Conservation (phyloP, 768 basidiomycete genomes). For the Hortiboletus campestris region DNA sequence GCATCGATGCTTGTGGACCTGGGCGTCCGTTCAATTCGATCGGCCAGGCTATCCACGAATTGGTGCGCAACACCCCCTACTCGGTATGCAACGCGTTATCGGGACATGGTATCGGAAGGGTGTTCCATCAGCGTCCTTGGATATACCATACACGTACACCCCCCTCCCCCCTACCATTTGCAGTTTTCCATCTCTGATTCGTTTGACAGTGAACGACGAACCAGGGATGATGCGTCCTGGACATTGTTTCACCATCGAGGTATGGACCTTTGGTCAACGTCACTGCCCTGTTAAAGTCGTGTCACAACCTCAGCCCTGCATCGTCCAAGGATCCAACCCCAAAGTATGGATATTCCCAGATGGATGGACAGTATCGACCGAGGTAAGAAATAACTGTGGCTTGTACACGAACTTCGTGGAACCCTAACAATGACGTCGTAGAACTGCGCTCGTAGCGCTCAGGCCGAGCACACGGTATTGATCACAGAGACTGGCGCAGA, state of each 20-base stretch:
- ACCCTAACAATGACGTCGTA: constrained; percentile 27
- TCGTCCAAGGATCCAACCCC: constrained; percentile 74
- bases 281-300: not conserved
- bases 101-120: constrained; percentile 84
- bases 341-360: constrained; percentile 81
- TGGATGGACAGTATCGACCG: constrained; percentile 91
- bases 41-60: constrained; percentile 63
- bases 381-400: constrained; percentile 43
- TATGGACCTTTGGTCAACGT: constrained; percentile 23
- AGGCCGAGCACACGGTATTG: constrained; percentile 86
- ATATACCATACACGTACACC: constrained; percentile 71
- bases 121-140: constrained; percentile 82
- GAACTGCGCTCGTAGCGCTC: constrained; percentile 81
- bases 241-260: constrained; percentile 93
- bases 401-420: not conserved
- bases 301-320: constrained; percentile 50
- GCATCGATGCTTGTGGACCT: constrained; percentile 74
- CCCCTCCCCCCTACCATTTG: not conserved
- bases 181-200: not conserved
- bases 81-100: constrained; percentile 70
- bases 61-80: constrained; percentile 41
- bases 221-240: constrained; percentile 80
- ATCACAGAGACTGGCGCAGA: constrained; percentile 80
- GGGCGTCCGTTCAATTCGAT: constrained; percentile 67
- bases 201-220: constrained; percentile 70